A percentile compares a stretch with the other conserved stretches of the same genome.
Conservation (phyloP, 441 rosid genomes). For the Corymbia calophylla region DNA sequence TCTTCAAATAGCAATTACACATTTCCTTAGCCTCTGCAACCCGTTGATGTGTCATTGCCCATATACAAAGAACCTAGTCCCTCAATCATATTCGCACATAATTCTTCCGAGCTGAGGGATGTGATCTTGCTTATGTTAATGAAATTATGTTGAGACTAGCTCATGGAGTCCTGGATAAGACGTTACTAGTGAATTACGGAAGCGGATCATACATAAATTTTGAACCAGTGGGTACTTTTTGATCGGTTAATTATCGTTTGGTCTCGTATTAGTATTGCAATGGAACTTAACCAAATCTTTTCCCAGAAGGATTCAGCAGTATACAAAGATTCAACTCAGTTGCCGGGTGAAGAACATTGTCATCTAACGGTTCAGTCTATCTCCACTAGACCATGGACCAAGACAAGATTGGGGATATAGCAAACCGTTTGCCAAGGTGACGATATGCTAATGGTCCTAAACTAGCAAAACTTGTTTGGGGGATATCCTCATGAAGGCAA, state of each 20-base stretch:
- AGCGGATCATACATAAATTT: not conserved
- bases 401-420: not conserved
- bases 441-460: not conserved
- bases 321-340: not conserved
- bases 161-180: not conserved
- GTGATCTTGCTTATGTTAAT: not conserved
- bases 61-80: not conserved
- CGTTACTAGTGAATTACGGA: not conserved
- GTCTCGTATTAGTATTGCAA: not conserved
- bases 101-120: not conserved
- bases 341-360: not conserved
- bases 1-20: not conserved
- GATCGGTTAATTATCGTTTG: not conserved
- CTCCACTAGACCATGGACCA: not conserved
- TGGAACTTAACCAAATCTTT: not conserved
- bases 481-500: not conserved
- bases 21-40: not conserved
- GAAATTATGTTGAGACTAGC: not conserved
- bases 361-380: not conserved
- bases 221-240: not conserved
- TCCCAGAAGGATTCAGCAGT: not conserved
- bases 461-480: not conserved
- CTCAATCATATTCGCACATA: not conserved
- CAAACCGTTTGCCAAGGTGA: not conserved
- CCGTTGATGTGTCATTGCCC: not conserved